A percentile compares a stretch with the other conserved stretches of the same genome.
Evolutionary conservation across 208 protist species (phyloP).

Genomic region (Wallacemonas sp.): DNA sequence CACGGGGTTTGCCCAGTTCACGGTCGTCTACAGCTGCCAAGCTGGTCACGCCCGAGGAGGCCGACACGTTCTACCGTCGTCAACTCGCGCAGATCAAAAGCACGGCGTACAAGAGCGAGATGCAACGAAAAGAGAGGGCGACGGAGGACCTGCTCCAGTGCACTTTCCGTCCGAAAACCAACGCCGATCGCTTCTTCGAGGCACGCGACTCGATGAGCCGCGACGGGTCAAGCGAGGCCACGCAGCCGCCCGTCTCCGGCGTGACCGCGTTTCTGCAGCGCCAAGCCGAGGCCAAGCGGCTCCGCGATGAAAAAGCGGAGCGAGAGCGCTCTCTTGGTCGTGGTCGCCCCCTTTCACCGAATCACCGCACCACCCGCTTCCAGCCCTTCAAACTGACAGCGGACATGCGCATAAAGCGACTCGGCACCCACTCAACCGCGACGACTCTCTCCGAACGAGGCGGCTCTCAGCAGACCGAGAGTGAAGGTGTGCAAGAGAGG

Average conservation of each 20-base stretch:
- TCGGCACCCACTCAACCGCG: background rate
- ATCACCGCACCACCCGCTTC: constrained; percentile 36
- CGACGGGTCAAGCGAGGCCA: background rate
- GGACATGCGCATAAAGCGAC: background rate
- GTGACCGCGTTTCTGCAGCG: constrained; percentile 63
- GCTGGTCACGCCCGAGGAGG: background rate
- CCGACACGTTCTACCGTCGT: constrained; percentile 54
- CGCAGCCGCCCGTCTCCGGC: constrained; percentile 36
- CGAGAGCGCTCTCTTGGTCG: constrained; percentile 38
- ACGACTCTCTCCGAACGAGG: too few species aligned
- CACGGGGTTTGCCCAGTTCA: too few species aligned
- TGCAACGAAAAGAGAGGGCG: constrained; percentile 25
- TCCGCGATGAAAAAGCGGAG: constrained; percentile 46
- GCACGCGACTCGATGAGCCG: background rate
- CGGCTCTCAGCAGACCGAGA: background rate
- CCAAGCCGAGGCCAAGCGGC: constrained; percentile 47
- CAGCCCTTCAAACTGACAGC: constrained; percentile 23
- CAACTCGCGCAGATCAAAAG: constrained; percentile 39
- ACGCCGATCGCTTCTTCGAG: constrained; percentile 19
- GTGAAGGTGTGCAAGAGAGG: too few species aligned
- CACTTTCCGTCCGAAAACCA: constrained; percentile 76
- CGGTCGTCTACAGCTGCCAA: too few species aligned
- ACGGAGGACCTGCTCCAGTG: constrained; percentile 71
- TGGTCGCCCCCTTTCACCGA: constrained; percentile 29
- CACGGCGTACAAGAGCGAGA: constrained; percentile 21